Evolutionary conservation across 2,329 filamentous ascomycete genomes (phyloP), one percentile per base, ranked within the genome.

Genomic region (Fusarium stilboides): DNA sequence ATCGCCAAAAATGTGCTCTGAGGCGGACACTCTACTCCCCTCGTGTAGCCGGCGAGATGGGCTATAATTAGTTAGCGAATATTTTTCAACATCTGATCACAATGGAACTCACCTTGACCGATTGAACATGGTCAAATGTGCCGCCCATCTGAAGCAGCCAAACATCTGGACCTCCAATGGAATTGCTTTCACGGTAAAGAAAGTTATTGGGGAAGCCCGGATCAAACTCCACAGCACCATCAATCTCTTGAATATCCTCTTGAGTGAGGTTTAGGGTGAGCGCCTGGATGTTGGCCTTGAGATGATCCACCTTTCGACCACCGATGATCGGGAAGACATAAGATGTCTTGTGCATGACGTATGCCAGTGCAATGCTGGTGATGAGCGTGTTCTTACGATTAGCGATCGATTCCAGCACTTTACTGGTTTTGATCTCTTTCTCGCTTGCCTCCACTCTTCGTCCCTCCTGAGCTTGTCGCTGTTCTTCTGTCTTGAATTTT

Each of bases 311-410:
- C 71, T 89, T 93, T 13, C 91, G 85, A 1, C 90, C 89, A 13
- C 92, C 91, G 6, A 93, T 83, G 40, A 94, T 88, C 2, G 92
- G 92, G 74, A 92, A 93, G 14, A 94, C 89, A 72, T 92, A 88
- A 0, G 90, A 87, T 1, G 89, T 82, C 80, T 94, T 93, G 68
- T 88, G 85, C 84, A 92, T 86, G 15, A 94, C 88, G 74, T 94
- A 94, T 3, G 92, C 91, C 24, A 94, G 79, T 10, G 92, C 91
- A 58, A 86, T 77, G 64, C 82, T 83, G 17, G 83, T 85, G 66
- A 85, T 79, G 53, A 77, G 69, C 4, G 81, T 83, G 64, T 77
- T 76, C 69, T 83, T 83, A 62, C 80, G 79, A 24, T 72, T 69
- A 46, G 84, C 83, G 45, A 92, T 84, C 28, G 77, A 83, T 83